Percentiles rank a stretch among this genome's conserved stretches.
Conservation (phyloP, 768 basidiomycete genomes). For the Mrakia gelida region DNA sequence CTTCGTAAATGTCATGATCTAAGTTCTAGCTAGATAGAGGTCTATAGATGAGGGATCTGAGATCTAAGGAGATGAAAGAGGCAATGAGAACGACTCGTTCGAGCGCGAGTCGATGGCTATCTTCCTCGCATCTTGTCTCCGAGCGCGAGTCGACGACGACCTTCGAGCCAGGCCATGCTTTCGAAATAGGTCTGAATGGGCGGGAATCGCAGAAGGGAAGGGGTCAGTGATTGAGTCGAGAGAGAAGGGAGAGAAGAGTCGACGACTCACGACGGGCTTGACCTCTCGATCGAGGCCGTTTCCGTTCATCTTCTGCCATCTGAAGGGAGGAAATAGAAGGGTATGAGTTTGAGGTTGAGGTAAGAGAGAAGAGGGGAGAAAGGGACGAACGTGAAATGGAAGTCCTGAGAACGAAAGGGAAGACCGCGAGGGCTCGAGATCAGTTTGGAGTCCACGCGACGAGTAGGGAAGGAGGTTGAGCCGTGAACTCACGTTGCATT, state of each 20-base stretch:
- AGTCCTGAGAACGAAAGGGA: slow-evolving; percentile 8
- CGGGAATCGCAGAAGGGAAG: neutral
- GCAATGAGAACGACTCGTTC: too few species aligned
- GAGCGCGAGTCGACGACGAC: slow-evolving; percentile 63
- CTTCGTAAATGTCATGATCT: too few species aligned
- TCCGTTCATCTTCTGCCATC: neutral
- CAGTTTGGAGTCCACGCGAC: neutral
- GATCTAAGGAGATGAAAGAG: too few species aligned
- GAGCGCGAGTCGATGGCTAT: slow-evolving; percentile 6
- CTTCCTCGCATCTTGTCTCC: slow-evolving; percentile 60
- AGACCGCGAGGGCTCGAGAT: too few species aligned
- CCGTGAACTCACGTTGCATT: slow-evolving; percentile 12
- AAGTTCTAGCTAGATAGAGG: too few species aligned
- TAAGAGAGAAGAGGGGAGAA: neutral
- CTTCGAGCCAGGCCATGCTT: slow-evolving; percentile 81
- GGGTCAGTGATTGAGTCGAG: neutral
- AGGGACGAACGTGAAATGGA: slow-evolving; percentile 28
- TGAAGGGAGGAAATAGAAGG: neutral
- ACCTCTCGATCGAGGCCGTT: neutral
- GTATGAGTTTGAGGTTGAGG: neutral
- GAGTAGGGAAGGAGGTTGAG: too few species aligned
- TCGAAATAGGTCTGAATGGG: slow-evolving; percentile 49
- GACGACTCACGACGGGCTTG: slow-evolving; percentile 14
- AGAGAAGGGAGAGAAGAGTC: neutral
- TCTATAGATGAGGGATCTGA: too few species aligned